Evolutionary conservation across 2,329 filamentous ascomycete genomes (phyloP), one percentile per base, ranked within the genome.

Genomic region (Xylariaceae sp.): DNA sequence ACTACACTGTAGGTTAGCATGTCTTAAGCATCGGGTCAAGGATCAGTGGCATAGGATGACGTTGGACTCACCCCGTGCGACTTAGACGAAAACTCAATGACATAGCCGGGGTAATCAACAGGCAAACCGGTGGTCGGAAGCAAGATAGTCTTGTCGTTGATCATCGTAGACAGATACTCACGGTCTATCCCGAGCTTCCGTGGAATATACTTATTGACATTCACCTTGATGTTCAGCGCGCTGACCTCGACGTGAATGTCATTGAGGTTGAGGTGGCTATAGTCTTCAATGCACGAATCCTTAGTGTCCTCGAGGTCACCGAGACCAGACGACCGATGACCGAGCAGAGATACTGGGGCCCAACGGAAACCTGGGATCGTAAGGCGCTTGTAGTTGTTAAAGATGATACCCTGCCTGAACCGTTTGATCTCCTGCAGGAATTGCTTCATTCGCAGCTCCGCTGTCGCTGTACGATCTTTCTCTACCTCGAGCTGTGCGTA

Each of bases 221-320:
- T 44, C 10, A 44, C 28, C 42, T 44, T 44, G 13, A 44, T 16
- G 19, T 44, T 44, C 7, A 44, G 42, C 18, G 42, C 42, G 18
- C 42, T 44, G 42, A 44, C 42, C 42, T 44, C 42, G 42, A 44
- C 12, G 16, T 44, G 42, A 19, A 44, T 44, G 18, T 44, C 42
- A 19, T 44, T 44, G 13, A 44, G 42, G 19, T 44, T 44, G 7
- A 44, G 42, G 42, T 31, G 12, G 19, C 42, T 44, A 18, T 44
- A 44, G 42, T 44, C 42, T 19, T 44, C 42, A 16, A 44, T 44
- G 19, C 19, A 19, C 11, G 42, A 44, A 13, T 44, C 42, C 12
- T 31, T 22, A 19, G 42, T 31, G 18, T 44, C 42, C 13, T 44
- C 42, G 42, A 44, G 42, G 42, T 44, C 42, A 19, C 42, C 42